Base-by-base conservation (phyloP, 2,329 filamentous ascomycete genomes). In the Botrytis pseudocinerea region DNA sequence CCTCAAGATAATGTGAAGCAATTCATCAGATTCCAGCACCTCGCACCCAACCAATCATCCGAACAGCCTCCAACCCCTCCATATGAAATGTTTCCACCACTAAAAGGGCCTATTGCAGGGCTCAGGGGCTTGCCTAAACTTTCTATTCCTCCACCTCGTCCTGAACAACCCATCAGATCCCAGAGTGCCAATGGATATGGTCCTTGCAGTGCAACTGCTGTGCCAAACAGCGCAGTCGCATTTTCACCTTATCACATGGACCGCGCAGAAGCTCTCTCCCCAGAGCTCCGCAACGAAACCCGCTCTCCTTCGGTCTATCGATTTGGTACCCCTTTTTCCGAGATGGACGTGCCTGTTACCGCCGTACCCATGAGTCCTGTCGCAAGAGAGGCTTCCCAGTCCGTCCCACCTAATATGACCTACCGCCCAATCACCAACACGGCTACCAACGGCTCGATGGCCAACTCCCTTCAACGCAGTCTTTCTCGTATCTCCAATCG, bases 1-100 rank as follows among this genome's bases (percentile, higher is more conserved):
- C 93, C 95, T 9, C 95, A 97, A 82, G 95, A 98, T 83, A 97
- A 95, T 78, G 94, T 98, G 51, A 91, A 93, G 79, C 93, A 97
- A 77, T 98, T 97, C 83, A 87, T 98, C 70, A 89, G 89, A 80
- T 95, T 97, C 81, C 95, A 98, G 81, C 91, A 92, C 81, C 80
- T 89, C 73, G 84, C 87, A 68, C 86, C 88, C 72, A 68, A 73
- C 18, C 68, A 70, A 35, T 80, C 77, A 81, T 79, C 82, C 38
- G 88, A 91, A 70, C 87, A 92, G n/a, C 89, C 90, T 12, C 88
- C 88, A 14, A 91, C 91, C 12, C 91, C 92, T 25, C 90, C 91
- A 6, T 92, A 91, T 77, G 90, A 93, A 83, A 84, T 90, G 78
- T 86, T 87, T 74, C 86, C 88, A 22, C 78, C 83, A 72, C 81